Base-by-base conservation (phyloP, 305 asterid species). In the Fraxinus paxiana region DNA sequence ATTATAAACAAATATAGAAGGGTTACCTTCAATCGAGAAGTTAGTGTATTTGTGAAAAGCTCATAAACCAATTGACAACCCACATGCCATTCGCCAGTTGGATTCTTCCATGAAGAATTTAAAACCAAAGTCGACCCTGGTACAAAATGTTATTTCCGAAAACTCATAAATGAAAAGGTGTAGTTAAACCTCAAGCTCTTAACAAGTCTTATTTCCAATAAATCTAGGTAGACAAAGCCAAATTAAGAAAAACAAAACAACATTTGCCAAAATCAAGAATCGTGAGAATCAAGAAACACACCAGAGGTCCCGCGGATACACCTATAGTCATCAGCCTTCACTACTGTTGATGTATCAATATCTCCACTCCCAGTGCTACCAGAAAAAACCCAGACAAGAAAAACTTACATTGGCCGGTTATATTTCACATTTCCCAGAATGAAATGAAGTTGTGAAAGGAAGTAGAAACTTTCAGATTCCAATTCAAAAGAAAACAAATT, bases 281-380 rank as follows among this genome's bases (percentile, higher is more conserved):
- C 17, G 33, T 17, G 80, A 15, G 81, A 75, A 82, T 78, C 76
- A 79, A 81, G 26, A 61, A 76, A 80, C 88, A 70, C 76, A 95
- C 99, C 99, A 48, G 99, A 92, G 73, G 93, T 90, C 83, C 99
- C 99, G 35, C 37, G 85, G 77, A 96, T 92, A 87, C 97, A 83
- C 77, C 98, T 96, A 87, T 83, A 73, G 17, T 90, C 92, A 86
- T 90, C 97, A 28, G 95, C 93, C 93, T 92, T 92, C 79, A 92
- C 98, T 79, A 96, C 84, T 51, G 93, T 92, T 59, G 99, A 94
- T 6, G 95, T 94, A 84, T 96, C 99, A 63, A 96, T 76, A 71
- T 96, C 99, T 43, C 99, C 98, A 84, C 99, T 96, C 83, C 99
- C 99, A 73, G 99, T 92, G 84, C 99, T 96, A 77, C 18, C 75